Percentiles rank a stretch among this genome's conserved stretches.
These are phyloP conservation scores for Syncephalastrum contaminatum DNA, from an alignment of 371 early-diverging fungal species.

Conservation along the genomic window DNA sequence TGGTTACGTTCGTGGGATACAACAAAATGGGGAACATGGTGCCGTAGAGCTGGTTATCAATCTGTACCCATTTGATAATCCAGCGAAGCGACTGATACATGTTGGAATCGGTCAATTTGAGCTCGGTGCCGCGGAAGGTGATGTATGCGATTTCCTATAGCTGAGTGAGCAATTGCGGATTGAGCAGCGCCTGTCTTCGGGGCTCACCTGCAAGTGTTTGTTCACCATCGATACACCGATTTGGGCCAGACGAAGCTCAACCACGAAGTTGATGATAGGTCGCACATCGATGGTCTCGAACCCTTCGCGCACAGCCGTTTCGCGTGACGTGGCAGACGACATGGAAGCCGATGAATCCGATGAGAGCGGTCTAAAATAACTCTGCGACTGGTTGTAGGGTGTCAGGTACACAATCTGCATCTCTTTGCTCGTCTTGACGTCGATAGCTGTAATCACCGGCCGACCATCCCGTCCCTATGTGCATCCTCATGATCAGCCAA, in stretches of 20 bases:
- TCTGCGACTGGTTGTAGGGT: conserved; percentile 67
- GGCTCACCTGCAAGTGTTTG: conserved; percentile 31
- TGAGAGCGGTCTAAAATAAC: conserved; percentile 53
- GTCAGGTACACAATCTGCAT: conserved; percentile 77
- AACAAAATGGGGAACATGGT: conserved; percentile 77
- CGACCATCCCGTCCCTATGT: conserved; percentile 19
- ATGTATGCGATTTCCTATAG: conserved; percentile 75
- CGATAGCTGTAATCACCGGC: conserved; percentile 70
- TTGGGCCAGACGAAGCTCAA: conserved; percentile 45
- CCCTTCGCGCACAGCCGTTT: conserved; percentile 40
- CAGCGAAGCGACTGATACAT: conserved; percentile 64
- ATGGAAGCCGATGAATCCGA: conserved; percentile 8
- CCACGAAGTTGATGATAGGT: conserved; percentile 29
- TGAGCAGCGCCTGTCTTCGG: background rate
- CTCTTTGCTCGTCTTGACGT: conserved; percentile 82
- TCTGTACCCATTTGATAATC: conserved; percentile 77
- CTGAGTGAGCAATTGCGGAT: conserved; percentile 1
- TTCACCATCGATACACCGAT: conserved; percentile 82
- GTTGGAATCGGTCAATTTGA: conserved; percentile 69
- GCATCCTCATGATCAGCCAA: background rate
- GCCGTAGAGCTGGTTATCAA: conserved; percentile 85
- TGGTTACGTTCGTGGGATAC: conserved; percentile 77
- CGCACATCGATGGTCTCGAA: conserved; percentile 57
- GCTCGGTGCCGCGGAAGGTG: conserved; percentile 62
- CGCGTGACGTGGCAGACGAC: conserved; percentile 21